These are phyloP conservation scores for Tulasnella sp. DNA, from an alignment of 768 basidiomycete genomes.

Conservation along the genomic window DNA sequence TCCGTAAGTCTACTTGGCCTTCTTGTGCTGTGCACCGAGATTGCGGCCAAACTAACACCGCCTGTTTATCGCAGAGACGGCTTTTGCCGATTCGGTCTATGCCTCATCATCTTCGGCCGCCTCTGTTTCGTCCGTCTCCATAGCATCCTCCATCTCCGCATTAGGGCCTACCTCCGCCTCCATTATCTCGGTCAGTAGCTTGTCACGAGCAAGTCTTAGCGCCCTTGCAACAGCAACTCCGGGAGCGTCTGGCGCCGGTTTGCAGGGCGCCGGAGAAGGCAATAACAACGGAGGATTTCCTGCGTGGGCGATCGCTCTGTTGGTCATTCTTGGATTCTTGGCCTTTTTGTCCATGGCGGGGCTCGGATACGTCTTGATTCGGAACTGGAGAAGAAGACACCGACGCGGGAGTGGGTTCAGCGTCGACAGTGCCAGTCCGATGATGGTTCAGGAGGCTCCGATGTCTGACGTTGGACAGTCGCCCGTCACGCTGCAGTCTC, in stretches of 20 bases:
- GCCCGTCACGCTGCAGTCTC: slow-evolving; percentile 14
- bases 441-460: slow-evolving; percentile 55
- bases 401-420: slow-evolving; percentile 36
- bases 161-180: slow-evolving; percentile 21
- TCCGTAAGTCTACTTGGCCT: slow-evolving; percentile 51
- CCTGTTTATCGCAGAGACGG: slow-evolving; percentile 49
- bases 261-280: slow-evolving; percentile 43
- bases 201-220: slow-evolving; percentile 21
- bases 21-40: not conserved
- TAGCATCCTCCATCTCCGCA: slow-evolving; percentile 23
- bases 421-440: slow-evolving; percentile 72
- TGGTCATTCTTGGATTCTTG: slow-evolving; percentile 76
- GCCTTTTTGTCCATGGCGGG: slow-evolving; percentile 64
- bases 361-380: slow-evolving; percentile 64
- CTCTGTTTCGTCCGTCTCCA: slow-evolving; percentile 35
- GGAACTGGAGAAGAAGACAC: slow-evolving; percentile 43
- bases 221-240: slow-evolving; percentile 25
- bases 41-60: not conserved
- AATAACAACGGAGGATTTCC: slow-evolving; percentile 46
- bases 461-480: slow-evolving; percentile 25
- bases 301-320: slow-evolving; percentile 87
- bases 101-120: slow-evolving; percentile 36
- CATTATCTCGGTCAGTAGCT: slow-evolving; percentile 27
- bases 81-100: slow-evolving; percentile 58
- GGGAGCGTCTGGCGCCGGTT: slow-evolving; percentile 25